Percentiles rank a stretch among this genome's conserved stretches.
Evolutionary conservation across 441 rosid species (phyloP).

Genomic region (Pelargonium fulgidum): DNA sequence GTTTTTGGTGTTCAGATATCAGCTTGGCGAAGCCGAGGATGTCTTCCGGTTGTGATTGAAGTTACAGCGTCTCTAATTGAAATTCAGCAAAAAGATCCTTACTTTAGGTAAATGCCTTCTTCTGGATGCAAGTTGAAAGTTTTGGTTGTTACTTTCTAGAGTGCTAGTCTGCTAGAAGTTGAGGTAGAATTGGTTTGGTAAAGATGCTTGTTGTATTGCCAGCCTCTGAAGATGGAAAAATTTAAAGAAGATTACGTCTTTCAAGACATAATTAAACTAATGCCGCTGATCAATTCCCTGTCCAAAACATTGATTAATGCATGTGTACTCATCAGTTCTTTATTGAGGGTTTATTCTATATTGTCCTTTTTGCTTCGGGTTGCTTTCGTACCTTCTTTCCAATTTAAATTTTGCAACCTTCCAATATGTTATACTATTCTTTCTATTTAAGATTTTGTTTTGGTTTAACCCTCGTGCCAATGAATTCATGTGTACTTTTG

Average conservation of each 20-base stretch:
- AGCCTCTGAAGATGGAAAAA: background rate
- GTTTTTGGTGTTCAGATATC: constrained; percentile 38
- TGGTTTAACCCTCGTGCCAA: background rate
- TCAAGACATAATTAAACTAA: background rate
- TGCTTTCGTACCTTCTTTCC: background rate
- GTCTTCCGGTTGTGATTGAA: constrained; percentile 68
- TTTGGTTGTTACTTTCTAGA: background rate
- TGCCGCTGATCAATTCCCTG: background rate
- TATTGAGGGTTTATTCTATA: background rate
- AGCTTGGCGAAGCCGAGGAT: constrained; percentile 84
- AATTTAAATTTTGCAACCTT: background rate
- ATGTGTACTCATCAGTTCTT: background rate
- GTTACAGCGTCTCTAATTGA: constrained; percentile 74
- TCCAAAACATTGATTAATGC: too few relatives aligned
- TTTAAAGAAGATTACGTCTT: background rate
- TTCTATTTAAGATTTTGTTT: background rate
- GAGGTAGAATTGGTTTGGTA: background rate
- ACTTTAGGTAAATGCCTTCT: constrained; percentile 35
- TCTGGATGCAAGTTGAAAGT: background rate
- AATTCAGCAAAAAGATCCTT: constrained; percentile 73
- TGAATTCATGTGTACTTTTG: background rate
- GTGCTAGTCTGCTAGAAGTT: background rate
- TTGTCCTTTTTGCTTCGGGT: background rate
- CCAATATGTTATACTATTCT: background rate
- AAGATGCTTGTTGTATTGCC: background rate